These are phyloP conservation scores for Echinochloa phyllopogon DNA, from an alignment of 176 grass and related monocot species.

Conservation along the genomic window DNA sequence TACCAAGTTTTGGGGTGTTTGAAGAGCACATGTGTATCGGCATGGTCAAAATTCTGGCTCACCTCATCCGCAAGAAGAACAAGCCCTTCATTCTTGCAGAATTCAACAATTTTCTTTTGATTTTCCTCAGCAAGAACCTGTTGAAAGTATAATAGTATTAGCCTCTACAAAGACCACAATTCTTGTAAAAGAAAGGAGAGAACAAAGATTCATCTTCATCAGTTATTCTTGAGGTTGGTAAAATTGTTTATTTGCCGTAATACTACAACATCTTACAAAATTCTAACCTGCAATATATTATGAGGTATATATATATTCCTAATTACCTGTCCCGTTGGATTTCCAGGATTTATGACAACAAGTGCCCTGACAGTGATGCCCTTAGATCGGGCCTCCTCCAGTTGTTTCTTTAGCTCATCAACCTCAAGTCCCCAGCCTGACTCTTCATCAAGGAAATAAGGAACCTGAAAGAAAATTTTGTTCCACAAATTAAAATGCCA, in stretches of 20 bases:
- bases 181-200: not conserved
- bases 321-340: slow-evolving; percentile 88
- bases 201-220: not conserved
- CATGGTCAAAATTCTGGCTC: slow-evolving; percentile 27
- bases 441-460: slow-evolving; percentile 82
- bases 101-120: slow-evolving; percentile 85
- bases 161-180: not conserved
- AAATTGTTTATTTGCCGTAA: not conserved
- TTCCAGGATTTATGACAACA: slow-evolving; percentile 96
- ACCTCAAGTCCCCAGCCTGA: slow-evolving; percentile 85
- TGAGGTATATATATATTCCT: not conserved
- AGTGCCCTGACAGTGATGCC: slow-evolving; percentile 85
- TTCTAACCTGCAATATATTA: not conserved
- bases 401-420: slow-evolving; percentile 82
- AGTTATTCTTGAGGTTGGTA: slow-evolving; percentile 23
- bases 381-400: slow-evolving; percentile 84
- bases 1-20: not conserved
- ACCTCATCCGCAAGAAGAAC: slow-evolving; percentile 96
- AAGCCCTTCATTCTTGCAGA: slow-evolving; percentile 94
- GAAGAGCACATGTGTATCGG: slow-evolving; percentile 7
- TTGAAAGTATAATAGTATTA: slow-evolving; percentile 19
- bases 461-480: slow-evolving; percentile 66
- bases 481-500: slow-evolving; percentile 35
- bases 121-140: slow-evolving; percentile 94
- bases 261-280: not conserved